Conservation (phyloP, 2,329 filamentous ascomycete species). For the Neobulgaria alba region DNA sequence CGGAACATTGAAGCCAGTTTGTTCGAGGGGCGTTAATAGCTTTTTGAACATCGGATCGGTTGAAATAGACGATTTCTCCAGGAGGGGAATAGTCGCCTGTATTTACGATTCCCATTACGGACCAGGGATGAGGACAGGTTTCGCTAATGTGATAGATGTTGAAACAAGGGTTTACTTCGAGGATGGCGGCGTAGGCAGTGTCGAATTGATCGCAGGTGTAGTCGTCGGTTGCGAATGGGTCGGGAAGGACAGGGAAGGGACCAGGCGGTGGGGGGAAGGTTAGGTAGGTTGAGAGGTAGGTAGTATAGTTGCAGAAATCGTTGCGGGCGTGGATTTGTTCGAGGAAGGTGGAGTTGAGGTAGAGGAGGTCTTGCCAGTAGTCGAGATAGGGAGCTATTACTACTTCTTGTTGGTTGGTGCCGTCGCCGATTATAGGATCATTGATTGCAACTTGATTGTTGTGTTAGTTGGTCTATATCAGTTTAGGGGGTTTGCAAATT, state of each 20-base stretch:
- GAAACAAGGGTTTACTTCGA: constrained; percentile 65
- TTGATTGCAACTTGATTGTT: too few species aligned
- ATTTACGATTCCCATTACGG: constrained; percentile 63
- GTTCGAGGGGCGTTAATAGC: constrained; percentile 65
- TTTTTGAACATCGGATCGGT: constrained; percentile 49
- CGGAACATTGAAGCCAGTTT: constrained; percentile 49
- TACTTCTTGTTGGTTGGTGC: constrained; percentile 35
- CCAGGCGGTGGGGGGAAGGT: constrained; percentile 61
- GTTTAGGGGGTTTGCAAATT: too few species aligned
- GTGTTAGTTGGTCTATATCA: too few species aligned
- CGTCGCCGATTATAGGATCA: constrained; percentile 54
- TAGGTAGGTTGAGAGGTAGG: constrained; percentile 52
- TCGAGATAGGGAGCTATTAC: constrained; percentile 52
- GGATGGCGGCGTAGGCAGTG: constrained; percentile 44
- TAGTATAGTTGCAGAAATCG: constrained; percentile 52
- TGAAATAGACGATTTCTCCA: constrained; percentile 54
- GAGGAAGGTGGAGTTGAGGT: constrained; percentile 52
- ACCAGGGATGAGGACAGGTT: constrained; percentile 62
- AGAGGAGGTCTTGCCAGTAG: constrained; percentile 50
- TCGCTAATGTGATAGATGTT: constrained; percentile 66
- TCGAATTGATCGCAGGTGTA: constrained; percentile 56
- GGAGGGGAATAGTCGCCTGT: constrained; percentile 52
- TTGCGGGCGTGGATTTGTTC: constrained; percentile 42
- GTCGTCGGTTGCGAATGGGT: constrained; percentile 35
- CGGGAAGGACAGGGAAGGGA: constrained; percentile 44